A percentile compares a stretch with the other conserved stretches of the same genome.
Evolutionary conservation across 495 filamentous ascomycete genomes (phyloP).

Genomic region (Neurospora sp.): DNA sequence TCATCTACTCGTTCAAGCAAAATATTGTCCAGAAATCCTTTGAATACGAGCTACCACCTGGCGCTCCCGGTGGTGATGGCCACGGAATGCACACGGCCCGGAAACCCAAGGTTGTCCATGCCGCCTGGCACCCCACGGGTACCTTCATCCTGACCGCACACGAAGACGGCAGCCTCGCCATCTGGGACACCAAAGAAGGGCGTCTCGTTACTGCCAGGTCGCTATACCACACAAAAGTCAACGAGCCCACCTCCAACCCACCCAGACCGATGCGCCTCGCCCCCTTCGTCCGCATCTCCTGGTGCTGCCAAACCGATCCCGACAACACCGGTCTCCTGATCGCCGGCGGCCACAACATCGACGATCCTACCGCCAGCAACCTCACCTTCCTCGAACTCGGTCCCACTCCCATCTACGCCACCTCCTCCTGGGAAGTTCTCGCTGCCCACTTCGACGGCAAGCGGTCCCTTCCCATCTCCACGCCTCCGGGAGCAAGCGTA

Average conservation of each 20-base stretch:
- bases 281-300: conserved; percentile 66
- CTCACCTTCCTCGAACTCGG: conserved; percentile 86
- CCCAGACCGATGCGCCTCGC: conserved; percentile 30
- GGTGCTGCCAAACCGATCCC: conserved; percentile 75
- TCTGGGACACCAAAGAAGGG: conserved; percentile 93
- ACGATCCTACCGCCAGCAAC: conserved; percentile 51
- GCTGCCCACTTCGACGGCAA: conserved; percentile 67
- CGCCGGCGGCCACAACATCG: conserved; percentile 62
- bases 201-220: conserved; percentile 76
- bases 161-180: conserved; percentile 79
- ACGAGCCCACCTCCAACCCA: conserved; percentile 38
- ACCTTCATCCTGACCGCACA: conserved; percentile 82
- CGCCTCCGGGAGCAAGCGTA: conserved; percentile 68
- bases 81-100: conserved; percentile 39
- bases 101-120: conserved; percentile 64
- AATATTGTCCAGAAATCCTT: conserved; percentile 67
- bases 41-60: conserved; percentile 68
- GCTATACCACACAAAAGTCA: conserved; percentile 58
- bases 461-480: conserved; percentile 56
- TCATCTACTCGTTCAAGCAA: conserved; percentile 87
- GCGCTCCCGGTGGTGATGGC: conserved; percentile 76
- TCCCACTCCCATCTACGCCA: conserved; percentile 77
- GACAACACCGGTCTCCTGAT: conserved; percentile 88
- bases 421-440: conserved; percentile 77
- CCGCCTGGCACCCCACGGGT: conserved; percentile 89